Conservation (phyloP, 805 yeast genomes). For the Candida bentonensis region DNA sequence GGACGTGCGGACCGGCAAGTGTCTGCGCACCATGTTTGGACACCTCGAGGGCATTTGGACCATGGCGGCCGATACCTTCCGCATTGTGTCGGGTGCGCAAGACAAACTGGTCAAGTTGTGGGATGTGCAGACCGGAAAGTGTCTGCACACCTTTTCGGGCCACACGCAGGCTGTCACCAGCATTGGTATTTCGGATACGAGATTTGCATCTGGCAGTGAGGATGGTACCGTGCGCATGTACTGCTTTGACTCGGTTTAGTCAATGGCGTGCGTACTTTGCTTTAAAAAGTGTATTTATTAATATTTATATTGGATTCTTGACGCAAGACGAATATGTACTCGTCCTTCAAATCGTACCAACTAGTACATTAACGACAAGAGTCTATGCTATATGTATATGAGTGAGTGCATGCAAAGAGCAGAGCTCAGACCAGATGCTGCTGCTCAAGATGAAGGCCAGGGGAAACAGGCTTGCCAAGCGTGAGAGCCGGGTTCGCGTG, state of each 20-base stretch:
- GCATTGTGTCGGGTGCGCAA: slow-evolving; percentile 90
- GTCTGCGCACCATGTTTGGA: slow-evolving; percentile 90
- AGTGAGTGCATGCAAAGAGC: no score
- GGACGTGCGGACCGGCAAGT: slow-evolving; percentile 78
- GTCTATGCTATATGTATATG: no score
- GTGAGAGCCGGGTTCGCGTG: no score
- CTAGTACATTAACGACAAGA: no score
- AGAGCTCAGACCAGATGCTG: no score
- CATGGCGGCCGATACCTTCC: slow-evolving; percentile 86
- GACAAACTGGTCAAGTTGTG: slow-evolving; percentile 82
- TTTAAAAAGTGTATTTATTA: neutral
- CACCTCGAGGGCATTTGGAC: slow-evolving; percentile 99
- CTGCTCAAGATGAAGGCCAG: no score
- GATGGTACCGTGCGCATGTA: slow-evolving; percentile 77
- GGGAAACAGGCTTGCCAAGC: no score
- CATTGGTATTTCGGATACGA: slow-evolving; percentile 78
- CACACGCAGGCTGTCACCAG: slow-evolving; percentile 39
- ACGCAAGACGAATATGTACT: no score
- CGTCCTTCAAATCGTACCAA: no score
- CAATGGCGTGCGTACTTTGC: no score
- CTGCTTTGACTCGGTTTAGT: slow-evolving; percentile 37
- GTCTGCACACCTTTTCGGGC: slow-evolving; percentile 85
- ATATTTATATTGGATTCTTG: no score
- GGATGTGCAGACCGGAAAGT: slow-evolving; percentile 90
- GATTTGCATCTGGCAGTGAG: slow-evolving; percentile 83